Base-by-base conservation (phyloP, 352 stramenopile genomes). In the Phytopythium vexans region DNA sequence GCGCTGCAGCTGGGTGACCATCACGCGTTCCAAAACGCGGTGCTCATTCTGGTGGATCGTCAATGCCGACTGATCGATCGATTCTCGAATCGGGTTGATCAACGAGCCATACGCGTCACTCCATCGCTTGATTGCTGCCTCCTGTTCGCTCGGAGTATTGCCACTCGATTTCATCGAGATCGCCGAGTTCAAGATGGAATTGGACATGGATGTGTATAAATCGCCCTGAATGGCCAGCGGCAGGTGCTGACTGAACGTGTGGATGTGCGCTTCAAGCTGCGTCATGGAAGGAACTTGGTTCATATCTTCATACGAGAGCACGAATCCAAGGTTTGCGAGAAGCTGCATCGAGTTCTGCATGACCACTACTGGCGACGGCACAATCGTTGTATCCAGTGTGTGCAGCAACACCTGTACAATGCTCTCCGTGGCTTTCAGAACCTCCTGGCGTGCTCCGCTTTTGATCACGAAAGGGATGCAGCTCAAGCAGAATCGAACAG, bases 151-250 rank as follows among this genome's bases (percentile, higher is more conserved):
- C 54, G 63, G 51, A 12, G 68, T 57, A 42, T 66, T 75, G 1
- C 63, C 66, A 41, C 50, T 59, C 7, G 55, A 46, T 43, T 69
- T 71, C 49, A 90, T 62, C 2, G 80, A 89, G 46, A 89, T 88
- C 4, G 75, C 77, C 32, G 80, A 86, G 61, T 88, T 88, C 33
- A 93, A 38, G 57, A 90, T 86, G 7, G 75, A 88, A 56, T 90
- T 88, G 0, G 81, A 88, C 72, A 91, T 85, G 1, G 82, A 83
- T 12, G 77, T 89, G 55, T 88, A 93, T 16, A 93, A 57, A 44
- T 89, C 77, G 33, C 76, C 78, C 56, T 93, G 80, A 50, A 93
- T 89, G 16, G 69, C 60, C 8, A 86, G 64, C 16, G 75, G 80
- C 16, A 93, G 58, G 35, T 91, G 78, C 46, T 84, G 57, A 16